Conservation (phyloP, 129 eudicot genomes). For the Apium graveolens region DNA sequence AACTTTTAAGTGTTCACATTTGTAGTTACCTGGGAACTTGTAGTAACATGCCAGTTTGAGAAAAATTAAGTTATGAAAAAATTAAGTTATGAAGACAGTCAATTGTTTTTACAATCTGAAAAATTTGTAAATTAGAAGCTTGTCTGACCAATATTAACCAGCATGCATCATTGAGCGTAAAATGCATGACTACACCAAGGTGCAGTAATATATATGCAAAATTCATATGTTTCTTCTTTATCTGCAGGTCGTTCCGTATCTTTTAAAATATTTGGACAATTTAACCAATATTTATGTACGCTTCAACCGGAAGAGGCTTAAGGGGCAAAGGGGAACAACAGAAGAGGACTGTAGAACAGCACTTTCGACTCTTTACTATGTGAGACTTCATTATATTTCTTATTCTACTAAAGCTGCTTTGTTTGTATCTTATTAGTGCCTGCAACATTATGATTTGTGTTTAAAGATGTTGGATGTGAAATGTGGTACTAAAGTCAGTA, state of each 20-base stretch:
- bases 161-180: not conserved
- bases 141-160: not conserved
- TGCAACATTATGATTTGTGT: not conserved
- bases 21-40: not conserved
- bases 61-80: not conserved
- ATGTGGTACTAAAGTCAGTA: not conserved
- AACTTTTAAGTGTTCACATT: not conserved
- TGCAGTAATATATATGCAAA: not conserved
- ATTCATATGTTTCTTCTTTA: not conserved
- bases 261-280: constrained; percentile 64
- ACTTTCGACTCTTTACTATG: constrained; percentile 88
- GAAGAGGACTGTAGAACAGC: constrained; percentile 82
- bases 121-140: not conserved
- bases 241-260: constrained; percentile 81
- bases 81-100: not conserved
- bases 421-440: not conserved
- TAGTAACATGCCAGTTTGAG: not conserved
- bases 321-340: constrained; percentile 91
- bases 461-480: not conserved
- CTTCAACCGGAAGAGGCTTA: constrained; percentile 78
- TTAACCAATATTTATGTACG: constrained; percentile 80
- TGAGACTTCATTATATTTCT: constrained; percentile 11
- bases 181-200: not conserved
- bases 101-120: not conserved
- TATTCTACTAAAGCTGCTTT: not conserved